Evolutionary conservation across 1,139 yeast species (phyloP).

Genomic region (Scheffersomyces titani): DNA sequence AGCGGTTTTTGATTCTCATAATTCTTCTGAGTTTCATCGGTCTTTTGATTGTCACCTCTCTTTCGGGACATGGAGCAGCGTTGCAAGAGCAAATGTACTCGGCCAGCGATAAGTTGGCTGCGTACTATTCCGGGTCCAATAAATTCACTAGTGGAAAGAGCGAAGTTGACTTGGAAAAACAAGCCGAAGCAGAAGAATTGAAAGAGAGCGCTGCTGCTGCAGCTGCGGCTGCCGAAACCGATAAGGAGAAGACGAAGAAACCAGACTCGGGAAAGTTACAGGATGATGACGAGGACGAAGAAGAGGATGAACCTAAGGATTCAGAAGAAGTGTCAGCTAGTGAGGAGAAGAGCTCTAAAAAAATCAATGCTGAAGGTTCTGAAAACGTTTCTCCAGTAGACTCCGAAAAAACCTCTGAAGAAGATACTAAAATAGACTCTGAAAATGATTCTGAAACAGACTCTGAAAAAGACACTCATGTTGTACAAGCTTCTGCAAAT

Average conservation of each 20-base stretch:
- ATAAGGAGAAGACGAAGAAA: slow-evolving; percentile 10
- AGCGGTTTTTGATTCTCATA: slow-evolving; percentile 21
- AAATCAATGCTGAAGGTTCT: no score
- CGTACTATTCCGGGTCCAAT: slow-evolving; percentile 3
- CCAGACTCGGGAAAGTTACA: neutral
- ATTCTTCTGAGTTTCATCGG: slow-evolving; percentile 23
- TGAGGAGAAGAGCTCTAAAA: no score
- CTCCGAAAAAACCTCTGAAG: no score
- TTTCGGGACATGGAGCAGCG: slow-evolving; percentile 15
- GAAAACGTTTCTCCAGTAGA: no score
- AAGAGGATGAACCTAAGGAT: neutral
- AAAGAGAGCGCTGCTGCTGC: neutral
- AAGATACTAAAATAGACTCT: neutral
- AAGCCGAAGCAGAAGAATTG: slow-evolving; percentile 12
- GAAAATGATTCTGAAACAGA: neutral
- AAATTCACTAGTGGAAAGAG: slow-evolving; percentile 2
- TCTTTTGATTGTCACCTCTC: slow-evolving; percentile 22
- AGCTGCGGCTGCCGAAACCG: slow-evolving; percentile 2
- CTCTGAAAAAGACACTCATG: neutral
- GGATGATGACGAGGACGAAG: neutral
- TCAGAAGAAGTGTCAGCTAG: no score
- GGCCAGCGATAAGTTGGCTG: slow-evolving; percentile 16
- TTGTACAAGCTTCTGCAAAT: neutral
- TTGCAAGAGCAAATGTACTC: slow-evolving; percentile 13
- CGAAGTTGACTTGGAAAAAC: slow-evolving; percentile 9